These are phyloP conservation scores for Globisporangium heterothallicum DNA, from an alignment of 352 stramenopile species.

Conservation along the genomic window DNA sequence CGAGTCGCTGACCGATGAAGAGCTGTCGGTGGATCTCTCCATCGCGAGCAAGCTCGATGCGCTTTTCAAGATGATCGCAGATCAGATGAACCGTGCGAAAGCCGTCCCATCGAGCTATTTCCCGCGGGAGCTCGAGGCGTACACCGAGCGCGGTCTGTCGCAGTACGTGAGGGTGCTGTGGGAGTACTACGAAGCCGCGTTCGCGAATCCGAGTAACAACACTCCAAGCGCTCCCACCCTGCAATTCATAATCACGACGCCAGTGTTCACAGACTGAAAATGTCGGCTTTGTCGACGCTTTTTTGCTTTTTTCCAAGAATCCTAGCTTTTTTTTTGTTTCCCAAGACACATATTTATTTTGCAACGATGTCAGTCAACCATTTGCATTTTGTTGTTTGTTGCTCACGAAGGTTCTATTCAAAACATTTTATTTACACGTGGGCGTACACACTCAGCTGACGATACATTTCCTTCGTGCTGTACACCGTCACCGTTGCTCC, in stretches of 20 bases:
- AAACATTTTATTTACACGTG: slow-evolving; percentile 37
- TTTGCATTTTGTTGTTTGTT: neutral
- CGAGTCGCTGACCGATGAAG: slow-evolving; percentile 71
- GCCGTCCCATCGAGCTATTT: slow-evolving; percentile 39
- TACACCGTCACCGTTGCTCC: slow-evolving; percentile 65
- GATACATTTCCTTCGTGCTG: slow-evolving; percentile 72
- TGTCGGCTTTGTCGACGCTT: too few species aligned
- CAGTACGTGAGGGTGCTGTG: slow-evolving; percentile 77
- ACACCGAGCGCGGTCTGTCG: slow-evolving; percentile 59
- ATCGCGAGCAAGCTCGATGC: slow-evolving; percentile 81
- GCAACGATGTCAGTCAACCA: neutral
- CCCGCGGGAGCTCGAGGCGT: slow-evolving; percentile 55
- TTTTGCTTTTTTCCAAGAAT: neutral
- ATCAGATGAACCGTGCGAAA: slow-evolving; percentile 40
- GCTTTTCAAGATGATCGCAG: slow-evolving; percentile 83
- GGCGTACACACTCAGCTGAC: slow-evolving; percentile 68
- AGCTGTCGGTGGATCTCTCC: slow-evolving; percentile 75
- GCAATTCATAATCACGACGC: slow-evolving; percentile 77
- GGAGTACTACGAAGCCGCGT: slow-evolving; percentile 78
- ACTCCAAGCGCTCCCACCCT: slow-evolving; percentile 43
- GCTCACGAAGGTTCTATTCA: slow-evolving; percentile 1
- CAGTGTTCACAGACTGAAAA: slow-evolving; percentile 56
- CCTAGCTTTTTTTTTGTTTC: neutral
- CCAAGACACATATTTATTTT: slow-evolving; percentile 9
- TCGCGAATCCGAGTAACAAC: slow-evolving; percentile 42